These are phyloP conservation scores for Amylocystis lapponica DNA, from an alignment of 768 basidiomycete genomes.

Conservation along the genomic window DNA sequence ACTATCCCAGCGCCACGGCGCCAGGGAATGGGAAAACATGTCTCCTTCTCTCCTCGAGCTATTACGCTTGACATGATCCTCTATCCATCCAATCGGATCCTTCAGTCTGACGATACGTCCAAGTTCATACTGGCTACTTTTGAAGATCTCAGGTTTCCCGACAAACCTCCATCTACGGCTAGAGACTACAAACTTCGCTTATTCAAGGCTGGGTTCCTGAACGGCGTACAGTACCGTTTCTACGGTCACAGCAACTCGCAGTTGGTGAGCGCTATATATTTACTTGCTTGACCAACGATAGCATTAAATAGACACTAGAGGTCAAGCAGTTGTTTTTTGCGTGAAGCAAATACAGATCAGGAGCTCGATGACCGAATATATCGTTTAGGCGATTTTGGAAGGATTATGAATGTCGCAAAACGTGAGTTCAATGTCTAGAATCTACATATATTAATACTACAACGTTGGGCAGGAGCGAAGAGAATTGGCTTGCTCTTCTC, in stretches of 20 bases:
- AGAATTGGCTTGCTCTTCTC: constrained; percentile 65
- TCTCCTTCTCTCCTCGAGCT: constrained; percentile 43
- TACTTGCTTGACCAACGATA: not conserved
- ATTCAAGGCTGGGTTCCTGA: constrained; percentile 50
- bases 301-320: no score
- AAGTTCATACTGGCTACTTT: constrained; percentile 56
- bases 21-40: constrained; percentile 36
- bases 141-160: constrained; percentile 48
- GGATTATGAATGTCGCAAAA: constrained; percentile 61
- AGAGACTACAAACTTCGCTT: constrained; percentile 53
- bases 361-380: constrained; percentile 59
- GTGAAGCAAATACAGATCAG: constrained; percentile 44
- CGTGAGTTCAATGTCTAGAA: constrained; percentile 30
- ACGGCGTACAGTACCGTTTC: constrained; percentile 58
- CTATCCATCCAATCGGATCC: constrained; percentile 54
- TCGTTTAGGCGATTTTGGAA: constrained; percentile 48
- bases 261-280: constrained; percentile 35
- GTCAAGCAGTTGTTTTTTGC: constrained; percentile 57
- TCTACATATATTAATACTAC: not conserved
- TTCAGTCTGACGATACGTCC: constrained; percentile 48
- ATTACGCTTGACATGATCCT: constrained; percentile 45
- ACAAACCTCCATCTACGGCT: constrained; percentile 40
- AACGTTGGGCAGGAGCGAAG: constrained; percentile 46
- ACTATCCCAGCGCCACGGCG: constrained; percentile 2
- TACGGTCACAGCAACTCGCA: constrained; percentile 72